A percentile compares a stretch with the other conserved stretches of the same genome.
These are phyloP conservation scores for Protea cynaroides DNA, from an alignment of 164 flowering plant genomes.

Conservation along the genomic window DNA sequence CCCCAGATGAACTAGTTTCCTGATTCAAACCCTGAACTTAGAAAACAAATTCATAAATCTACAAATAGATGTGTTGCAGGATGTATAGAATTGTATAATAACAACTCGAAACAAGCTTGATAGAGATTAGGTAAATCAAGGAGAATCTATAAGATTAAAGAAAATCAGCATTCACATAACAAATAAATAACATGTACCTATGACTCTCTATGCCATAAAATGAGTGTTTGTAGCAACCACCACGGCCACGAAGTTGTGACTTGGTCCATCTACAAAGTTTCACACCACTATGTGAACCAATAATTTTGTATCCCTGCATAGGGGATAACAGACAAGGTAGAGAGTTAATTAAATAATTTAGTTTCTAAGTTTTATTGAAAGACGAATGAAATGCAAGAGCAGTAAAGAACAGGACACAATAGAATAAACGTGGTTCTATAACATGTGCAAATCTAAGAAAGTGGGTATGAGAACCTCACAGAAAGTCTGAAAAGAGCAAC, in stretches of 20 bases:
- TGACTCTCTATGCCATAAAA: constrained; percentile 98
- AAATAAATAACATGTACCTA: constrained; percentile 38
- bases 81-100: too few species aligned
- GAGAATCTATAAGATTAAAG: too few species aligned
- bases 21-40: too few species aligned
- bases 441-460: neutral
- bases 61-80: too few species aligned
- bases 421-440: neutral
- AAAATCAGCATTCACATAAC: too few species aligned
- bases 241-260: constrained; percentile 96
- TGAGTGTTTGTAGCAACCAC: constrained; percentile 99
- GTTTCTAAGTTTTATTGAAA: neutral
- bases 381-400: constrained; percentile 4
- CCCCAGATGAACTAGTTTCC: too few species aligned
- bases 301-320: constrained; percentile 91
- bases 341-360: neutral
- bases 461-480: neutral
- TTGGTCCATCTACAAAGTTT: constrained; percentile 98
- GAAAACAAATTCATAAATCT: too few species aligned
- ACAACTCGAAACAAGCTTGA: too few species aligned
- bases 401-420: neutral
- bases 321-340: constrained; percentile 2
- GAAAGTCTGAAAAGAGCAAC: neutral
- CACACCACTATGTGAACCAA: constrained; percentile 99
- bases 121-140: too few species aligned